A percentile compares a stretch with the other conserved stretches of the same genome.
Evolutionary conservation across 345 rosid genomes (phyloP).

Genomic region (Citrus trifoliata): DNA sequence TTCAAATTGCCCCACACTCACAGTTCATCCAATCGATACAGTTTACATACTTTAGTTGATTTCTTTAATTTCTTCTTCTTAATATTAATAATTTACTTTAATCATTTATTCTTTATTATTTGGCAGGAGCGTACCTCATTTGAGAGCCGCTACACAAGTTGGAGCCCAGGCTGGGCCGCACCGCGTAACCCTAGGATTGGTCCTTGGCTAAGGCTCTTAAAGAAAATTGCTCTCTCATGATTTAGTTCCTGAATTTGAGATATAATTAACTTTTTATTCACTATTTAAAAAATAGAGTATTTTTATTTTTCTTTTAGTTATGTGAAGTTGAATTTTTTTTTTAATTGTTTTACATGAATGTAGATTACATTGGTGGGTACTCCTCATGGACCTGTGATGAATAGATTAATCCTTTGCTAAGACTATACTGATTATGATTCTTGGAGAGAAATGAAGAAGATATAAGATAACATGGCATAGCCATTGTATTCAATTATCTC

Average conservation of each 20-base stretch:
- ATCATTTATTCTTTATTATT: neutral
- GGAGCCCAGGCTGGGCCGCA: constrained; percentile 97
- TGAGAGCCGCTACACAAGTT: constrained; percentile 73
- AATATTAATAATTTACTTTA: neutral
- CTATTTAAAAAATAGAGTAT: neutral
- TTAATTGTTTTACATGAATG: constrained; percentile 7
- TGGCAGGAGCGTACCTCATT: constrained; percentile 67
- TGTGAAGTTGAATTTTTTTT: neutral
- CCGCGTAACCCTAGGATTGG: constrained; percentile 81
- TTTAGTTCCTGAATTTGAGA: constrained; percentile 96
- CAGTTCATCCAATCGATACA: constrained; percentile 79
- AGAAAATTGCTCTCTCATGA: constrained; percentile 56
- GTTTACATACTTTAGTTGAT: neutral
- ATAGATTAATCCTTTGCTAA: neutral
- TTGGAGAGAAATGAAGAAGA: neutral
- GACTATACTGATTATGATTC: neutral
- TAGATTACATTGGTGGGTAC: constrained; percentile 92
- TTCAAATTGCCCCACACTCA: constrained; percentile 81
- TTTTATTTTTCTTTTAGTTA: neutral
- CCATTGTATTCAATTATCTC: neutral
- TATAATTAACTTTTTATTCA: constrained; percentile 9
- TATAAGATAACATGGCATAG: too few species aligned
- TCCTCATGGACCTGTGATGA: constrained; percentile 84
- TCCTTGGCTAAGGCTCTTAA: constrained; percentile 81
- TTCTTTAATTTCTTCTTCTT: neutral